Conservation (phyloP, 2,329 filamentous ascomycete genomes). For the Pseudocercospora eumusae region DNA sequence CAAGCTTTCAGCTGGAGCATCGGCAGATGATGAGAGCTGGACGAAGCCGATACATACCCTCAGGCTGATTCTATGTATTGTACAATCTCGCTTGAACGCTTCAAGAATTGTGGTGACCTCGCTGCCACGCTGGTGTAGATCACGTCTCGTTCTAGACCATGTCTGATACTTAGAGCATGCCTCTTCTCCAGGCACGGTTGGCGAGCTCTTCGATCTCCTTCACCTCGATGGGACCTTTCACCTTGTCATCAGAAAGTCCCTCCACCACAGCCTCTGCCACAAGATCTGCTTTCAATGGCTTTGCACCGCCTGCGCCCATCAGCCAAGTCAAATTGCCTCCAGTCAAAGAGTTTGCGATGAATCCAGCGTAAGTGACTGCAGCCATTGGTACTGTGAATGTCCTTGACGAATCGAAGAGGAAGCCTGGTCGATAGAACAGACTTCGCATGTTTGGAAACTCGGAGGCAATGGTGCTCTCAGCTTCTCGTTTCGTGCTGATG, state of each 20-base stretch:
- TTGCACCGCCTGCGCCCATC: conserved; percentile 79
- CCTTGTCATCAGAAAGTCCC: conserved; percentile 71
- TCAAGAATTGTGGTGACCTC: not conserved
- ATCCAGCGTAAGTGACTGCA: conserved; percentile 70
- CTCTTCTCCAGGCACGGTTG: conserved; percentile 80
- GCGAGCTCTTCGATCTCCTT: conserved; percentile 79
- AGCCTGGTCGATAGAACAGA: conserved; percentile 80
- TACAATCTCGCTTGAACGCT: conserved; percentile 22
- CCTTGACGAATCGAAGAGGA: conserved; percentile 84
- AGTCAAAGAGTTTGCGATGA: conserved; percentile 73
- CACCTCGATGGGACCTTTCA: conserved; percentile 75
- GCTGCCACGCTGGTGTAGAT: not conserved
- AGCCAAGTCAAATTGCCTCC: conserved; percentile 74
- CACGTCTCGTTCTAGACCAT: not conserved
- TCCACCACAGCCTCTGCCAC: conserved; percentile 91
- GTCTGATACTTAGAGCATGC: conserved; percentile 69
- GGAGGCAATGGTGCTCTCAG: conserved; percentile 72
- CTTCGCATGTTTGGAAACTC: conserved; percentile 74
- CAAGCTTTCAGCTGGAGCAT: not conserved
- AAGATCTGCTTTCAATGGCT: conserved; percentile 82
- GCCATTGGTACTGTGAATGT: conserved; percentile 84
- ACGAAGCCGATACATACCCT: not conserved
- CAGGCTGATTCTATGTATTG: conserved; percentile 3
- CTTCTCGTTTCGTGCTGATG: conserved; percentile 87
- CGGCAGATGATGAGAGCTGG: not conserved